Percentiles rank a stretch among this genome's conserved stretches.
Conservation (phyloP, 148 eudicot species). For the Amaranthus cruentus region DNA sequence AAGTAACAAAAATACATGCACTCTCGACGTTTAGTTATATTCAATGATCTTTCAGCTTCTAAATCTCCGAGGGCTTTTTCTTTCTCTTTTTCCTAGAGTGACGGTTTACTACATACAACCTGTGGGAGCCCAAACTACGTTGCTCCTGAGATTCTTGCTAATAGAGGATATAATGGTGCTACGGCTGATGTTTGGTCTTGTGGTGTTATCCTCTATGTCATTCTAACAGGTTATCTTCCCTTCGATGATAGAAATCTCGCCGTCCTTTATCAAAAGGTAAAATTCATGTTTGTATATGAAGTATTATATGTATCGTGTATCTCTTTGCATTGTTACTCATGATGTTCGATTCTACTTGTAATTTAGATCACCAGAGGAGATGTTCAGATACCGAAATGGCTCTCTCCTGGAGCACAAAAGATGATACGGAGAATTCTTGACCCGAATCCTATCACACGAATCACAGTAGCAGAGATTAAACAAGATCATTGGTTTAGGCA, state of each 20-base stretch:
- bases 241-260: constrained; percentile 92
- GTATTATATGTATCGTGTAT: background rate
- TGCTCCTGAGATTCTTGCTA: constrained; percentile 88
- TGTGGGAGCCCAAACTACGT: constrained; percentile 98
- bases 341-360: background rate
- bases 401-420: constrained; percentile 68
- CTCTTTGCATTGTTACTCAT: too few relatives aligned
- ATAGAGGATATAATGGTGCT: constrained; percentile 80
- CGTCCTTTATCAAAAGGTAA: constrained; percentile 86
- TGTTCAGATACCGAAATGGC: constrained; percentile 77
- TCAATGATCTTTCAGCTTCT: background rate
- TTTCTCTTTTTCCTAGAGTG: constrained; percentile 41
- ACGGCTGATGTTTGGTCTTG: constrained; percentile 94
- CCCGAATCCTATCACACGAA: constrained; percentile 73
- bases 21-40: background rate
- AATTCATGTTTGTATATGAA: background rate
- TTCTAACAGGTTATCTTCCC: constrained; percentile 85
- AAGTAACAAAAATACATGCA: constrained; percentile 9
- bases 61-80: background rate
- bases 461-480: constrained; percentile 70
- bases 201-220: constrained; percentile 80
- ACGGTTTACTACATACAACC: constrained; percentile 88
- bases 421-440: constrained; percentile 75
- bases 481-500: constrained; percentile 71
- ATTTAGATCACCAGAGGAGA: constrained; percentile 76